Conservation (phyloP, 2,329 filamentous ascomycete genomes). For the Ceratocystis eucalypticola region DNA sequence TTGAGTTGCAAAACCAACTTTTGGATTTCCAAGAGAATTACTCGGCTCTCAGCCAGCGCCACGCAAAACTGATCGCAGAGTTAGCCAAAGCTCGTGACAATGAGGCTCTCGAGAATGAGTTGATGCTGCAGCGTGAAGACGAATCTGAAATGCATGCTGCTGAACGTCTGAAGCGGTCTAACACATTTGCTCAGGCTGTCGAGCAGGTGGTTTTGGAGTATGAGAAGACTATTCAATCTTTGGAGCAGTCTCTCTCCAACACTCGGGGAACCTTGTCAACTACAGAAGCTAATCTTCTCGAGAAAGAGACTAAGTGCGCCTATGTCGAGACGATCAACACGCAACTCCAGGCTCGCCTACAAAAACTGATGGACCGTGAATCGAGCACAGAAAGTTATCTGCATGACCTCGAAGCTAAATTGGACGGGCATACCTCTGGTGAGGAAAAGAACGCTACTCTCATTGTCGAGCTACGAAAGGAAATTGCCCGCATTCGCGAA, state of each 20-base stretch:
- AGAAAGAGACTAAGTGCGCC: constrained; percentile 86
- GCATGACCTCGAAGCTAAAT: constrained; percentile 76
- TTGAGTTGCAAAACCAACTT: constrained; percentile 84
- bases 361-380: constrained; percentile 86
- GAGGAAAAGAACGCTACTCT: constrained; percentile 86
- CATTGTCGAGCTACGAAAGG: constrained; percentile 76
- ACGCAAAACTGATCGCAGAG: constrained; percentile 90
- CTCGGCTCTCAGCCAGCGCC: constrained; percentile 74
- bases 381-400: constrained; percentile 84
- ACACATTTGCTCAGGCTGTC: constrained; percentile 88
- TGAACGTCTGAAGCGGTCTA: constrained; percentile 83
- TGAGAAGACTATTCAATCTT: constrained; percentile 90
- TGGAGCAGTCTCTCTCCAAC: constrained; percentile 82
- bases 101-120: constrained; percentile 44
- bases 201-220: constrained; percentile 95
- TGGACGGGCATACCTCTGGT: constrained; percentile 79
- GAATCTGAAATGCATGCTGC: constrained; percentile 50
- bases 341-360: constrained; percentile 78
- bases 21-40: constrained; percentile 93
- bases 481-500: constrained; percentile 74
- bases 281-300: constrained; percentile 74
- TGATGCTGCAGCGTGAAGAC: constrained; percentile 32
- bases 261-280: constrained; percentile 71
- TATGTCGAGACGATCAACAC: constrained; percentile 85
- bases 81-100: constrained; percentile 74